Evolutionary conservation across 2,329 filamentous ascomycete genomes (phyloP).

Genomic region (Claviceps sp.): DNA sequence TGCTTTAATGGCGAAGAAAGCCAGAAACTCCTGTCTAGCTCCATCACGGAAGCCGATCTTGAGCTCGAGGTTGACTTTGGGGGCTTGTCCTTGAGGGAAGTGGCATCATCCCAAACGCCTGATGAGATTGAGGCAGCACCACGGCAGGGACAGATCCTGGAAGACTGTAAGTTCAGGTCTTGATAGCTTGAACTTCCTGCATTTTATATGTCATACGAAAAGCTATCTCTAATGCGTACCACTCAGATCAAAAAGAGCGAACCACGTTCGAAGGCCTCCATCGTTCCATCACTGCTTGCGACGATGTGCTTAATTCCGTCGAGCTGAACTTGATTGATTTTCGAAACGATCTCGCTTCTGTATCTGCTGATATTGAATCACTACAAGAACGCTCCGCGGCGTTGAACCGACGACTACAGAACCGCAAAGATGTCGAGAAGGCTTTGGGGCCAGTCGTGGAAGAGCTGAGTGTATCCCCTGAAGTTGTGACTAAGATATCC

Average conservation of each 20-base stretch:
- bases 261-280: slow-evolving; percentile 83
- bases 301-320: slow-evolving; percentile 85
- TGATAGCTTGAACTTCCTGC: neutral
- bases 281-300: slow-evolving; percentile 76
- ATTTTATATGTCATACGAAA: neutral
- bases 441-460: slow-evolving; percentile 79
- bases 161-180: slow-evolving; percentile 49
- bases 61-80: slow-evolving; percentile 64
- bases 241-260: slow-evolving; percentile 63
- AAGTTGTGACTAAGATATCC: slow-evolving; percentile 69
- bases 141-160: slow-evolving; percentile 46
- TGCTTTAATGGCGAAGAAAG: slow-evolving; percentile 4
- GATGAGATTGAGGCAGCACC: slow-evolving; percentile 10
- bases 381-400: slow-evolving; percentile 75
- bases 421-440: slow-evolving; percentile 80
- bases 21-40: slow-evolving; percentile 2
- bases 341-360: slow-evolving; percentile 78
- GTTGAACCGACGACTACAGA: slow-evolving; percentile 74
- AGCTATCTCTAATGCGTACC: neutral
- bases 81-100: slow-evolving; percentile 61
- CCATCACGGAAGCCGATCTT: slow-evolving; percentile 38
- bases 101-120: slow-evolving; percentile 31
- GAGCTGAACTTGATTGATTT: slow-evolving; percentile 88
- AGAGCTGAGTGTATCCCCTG: slow-evolving; percentile 77
- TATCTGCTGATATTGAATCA: slow-evolving; percentile 91